Evolutionary conservation across 2,329 filamentous ascomycete genomes (phyloP), one percentile per base, ranked within the genome.

Genomic region (Aspergillus ustus): DNA sequence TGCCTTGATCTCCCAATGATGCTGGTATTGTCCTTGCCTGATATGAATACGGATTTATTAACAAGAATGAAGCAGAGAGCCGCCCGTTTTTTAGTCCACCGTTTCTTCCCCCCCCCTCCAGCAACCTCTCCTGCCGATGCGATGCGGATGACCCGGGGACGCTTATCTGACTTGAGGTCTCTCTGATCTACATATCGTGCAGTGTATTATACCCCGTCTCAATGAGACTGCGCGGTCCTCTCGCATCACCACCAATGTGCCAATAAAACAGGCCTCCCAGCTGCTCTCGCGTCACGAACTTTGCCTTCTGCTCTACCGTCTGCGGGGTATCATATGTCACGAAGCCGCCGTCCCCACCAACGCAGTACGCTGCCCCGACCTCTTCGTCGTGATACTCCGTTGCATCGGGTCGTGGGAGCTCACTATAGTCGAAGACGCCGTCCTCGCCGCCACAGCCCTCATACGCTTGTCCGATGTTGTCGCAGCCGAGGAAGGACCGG

Each of bases 181-280:
- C 31, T 25, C 45, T 49, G 15, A 20, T 48, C 20, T 66, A 77
- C 70, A 79, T 73, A 29, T 78, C 76, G 68, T 82, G 80, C 63
- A 89, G 72, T 2, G 82, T 83, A 60, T 84, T 78, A 69, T 84
- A 87, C 4, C 87, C 87, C 34, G 86, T 84, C 57, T 82, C 82
- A 25, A 90, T 84, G 63, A 91, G 70, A 70, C 87, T 90, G 66
- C 83, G 78, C 8, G 74, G 67, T 2, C 81, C 84, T n/a, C 77
- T 73, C 7, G 85, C 84, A 78, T 95, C 91, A 3, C 85, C 87
- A 15, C 89, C 89, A n/a, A 88, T 90, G 57, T 89, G 88, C 89
- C 90, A 93, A 76, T 93, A 95, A 74, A 93, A 94, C 8, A 95
- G 77, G 0, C 91, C 91, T 29, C 88, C 91, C 19, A 95, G 80